Evolutionary conservation across 2,329 filamentous ascomycete genomes (phyloP).

Genomic region (Coniochaeta ligniaria): DNA sequence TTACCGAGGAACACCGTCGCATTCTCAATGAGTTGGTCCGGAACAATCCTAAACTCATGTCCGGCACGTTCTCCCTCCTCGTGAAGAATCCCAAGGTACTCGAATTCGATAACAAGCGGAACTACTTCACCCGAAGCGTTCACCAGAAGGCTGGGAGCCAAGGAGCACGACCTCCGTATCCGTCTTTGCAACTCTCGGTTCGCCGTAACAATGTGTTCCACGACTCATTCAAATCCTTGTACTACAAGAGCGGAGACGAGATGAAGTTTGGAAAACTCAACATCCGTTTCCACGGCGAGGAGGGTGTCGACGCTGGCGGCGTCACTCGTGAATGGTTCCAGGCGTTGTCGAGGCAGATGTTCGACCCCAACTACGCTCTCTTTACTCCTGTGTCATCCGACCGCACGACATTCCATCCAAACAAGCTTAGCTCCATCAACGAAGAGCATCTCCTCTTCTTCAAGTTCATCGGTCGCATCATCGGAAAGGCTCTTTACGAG

Average conservation of each 20-base stretch:
- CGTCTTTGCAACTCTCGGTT: slow-evolving; percentile 75
- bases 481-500: slow-evolving; percentile 96
- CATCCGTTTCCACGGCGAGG: slow-evolving; percentile 94
- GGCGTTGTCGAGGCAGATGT: slow-evolving; percentile 95
- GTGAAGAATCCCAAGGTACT: slow-evolving; percentile 99
- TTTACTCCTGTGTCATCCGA: slow-evolving; percentile 97
- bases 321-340: slow-evolving; percentile 99
- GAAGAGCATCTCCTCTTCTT: slow-evolving; percentile 96
- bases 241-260: slow-evolving; percentile 93
- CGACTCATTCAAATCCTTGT: slow-evolving; percentile 96
- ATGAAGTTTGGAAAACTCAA: slow-evolving; percentile 99
- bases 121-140: slow-evolving; percentile 93
- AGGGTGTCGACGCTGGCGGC: slow-evolving; percentile 95
- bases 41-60: slow-evolving; percentile 97
- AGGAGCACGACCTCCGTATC: slow-evolving; percentile 58
- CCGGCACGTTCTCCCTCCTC: slow-evolving; percentile 88
- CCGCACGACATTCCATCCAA: slow-evolving; percentile 97
- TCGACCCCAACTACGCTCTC: slow-evolving; percentile 93
- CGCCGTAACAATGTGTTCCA: slow-evolving; percentile 95
- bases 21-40: slow-evolving; percentile 97
- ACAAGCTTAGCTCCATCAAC: slow-evolving; percentile 88
- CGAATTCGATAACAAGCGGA: slow-evolving; percentile 99
- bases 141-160: slow-evolving; percentile 62
- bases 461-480: slow-evolving; percentile 98
- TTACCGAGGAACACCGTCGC: slow-evolving; percentile 95